Evolutionary conservation across 306 rosid genomes (phyloP), one percentile per base, ranked within the genome.

Genomic region (Astragalus membranaceus): DNA sequence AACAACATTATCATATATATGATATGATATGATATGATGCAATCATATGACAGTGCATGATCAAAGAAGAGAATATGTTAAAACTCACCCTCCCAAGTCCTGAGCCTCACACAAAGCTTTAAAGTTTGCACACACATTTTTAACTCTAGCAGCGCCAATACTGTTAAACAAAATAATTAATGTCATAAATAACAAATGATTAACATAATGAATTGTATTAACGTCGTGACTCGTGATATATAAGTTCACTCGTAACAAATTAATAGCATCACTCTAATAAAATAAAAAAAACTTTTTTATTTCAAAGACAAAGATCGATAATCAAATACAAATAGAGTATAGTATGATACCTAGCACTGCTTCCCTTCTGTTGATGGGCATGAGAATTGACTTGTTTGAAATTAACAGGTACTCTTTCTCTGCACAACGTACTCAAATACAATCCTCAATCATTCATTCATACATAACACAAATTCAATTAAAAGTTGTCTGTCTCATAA

Each of bases 311-410:
- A 0, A 70, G 8, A n/a, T n/a, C n/a, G n/a, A 58, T 11, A 67
- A 76, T 59, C 36, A 35, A 61, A 42, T 58, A 55, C 30, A 26
- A 26, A 7, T 3, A 39, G 7, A 52, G 2, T 14, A 67, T 51
- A 62, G 4, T 3, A 8, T 3, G 14, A 54, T 84, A 91, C 97
- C 96, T 88, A 54, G 89, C 92, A 71, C 96, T 85, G 77, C 91
- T 88, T 46, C 91, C 93, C 83, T 88, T 91, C 67, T 85, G 82
- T 53, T 87, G 96, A 82, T 87, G 95, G 8, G 85, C 95, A 79
- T 79, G 73, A 70, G 90, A 84, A 89, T 88, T 88, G 16, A 92
- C 75, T 81, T 86, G 91, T 55, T 82, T 83, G 84, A 84, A 92
- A 79, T 88, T 84, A 49, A 88, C 92, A 6, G 72, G 81, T n/a